A percentile compares a stretch with the other conserved stretches of the same genome.
Conservation (phyloP, 2,329 filamentous ascomycete species). For the Sclerotinia glacialis region DNA sequence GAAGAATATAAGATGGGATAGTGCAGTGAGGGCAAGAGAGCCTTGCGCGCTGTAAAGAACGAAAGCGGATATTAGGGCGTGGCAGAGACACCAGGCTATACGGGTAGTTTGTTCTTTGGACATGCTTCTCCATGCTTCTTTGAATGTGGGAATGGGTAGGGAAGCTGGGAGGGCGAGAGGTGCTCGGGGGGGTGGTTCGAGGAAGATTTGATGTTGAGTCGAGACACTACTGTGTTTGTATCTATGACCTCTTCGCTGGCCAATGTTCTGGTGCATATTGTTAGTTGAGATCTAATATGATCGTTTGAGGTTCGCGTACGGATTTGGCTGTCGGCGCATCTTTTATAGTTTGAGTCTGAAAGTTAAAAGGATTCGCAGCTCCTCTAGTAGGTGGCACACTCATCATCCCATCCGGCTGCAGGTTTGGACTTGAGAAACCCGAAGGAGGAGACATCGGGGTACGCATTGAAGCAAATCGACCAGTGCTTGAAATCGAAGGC, state of each 20-base stretch:
- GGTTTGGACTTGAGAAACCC: conserved; percentile 26
- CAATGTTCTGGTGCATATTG: conserved; percentile 64
- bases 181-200: conserved; percentile 80
- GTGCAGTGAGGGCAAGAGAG: conserved; percentile 83
- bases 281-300: conserved; percentile 9
- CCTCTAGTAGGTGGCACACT: conserved; percentile 33
- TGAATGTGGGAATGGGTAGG: conserved; percentile 83
- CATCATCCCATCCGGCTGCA: conserved; percentile 38
- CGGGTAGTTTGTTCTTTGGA: conserved; percentile 80
- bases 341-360: conserved; percentile 77
- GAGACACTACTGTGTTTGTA: conserved; percentile 98
- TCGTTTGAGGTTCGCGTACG: conserved; percentile 47
- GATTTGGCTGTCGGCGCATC: conserved; percentile 71
- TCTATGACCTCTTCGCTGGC: conserved; percentile 89
- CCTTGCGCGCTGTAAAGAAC: conserved; percentile 84
- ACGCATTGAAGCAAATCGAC: conserved; percentile 40
- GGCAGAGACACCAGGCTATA: conserved; percentile 85
- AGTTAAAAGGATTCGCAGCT: conserved; percentile 79
- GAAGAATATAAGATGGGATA: conserved; percentile 92
- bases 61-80: conserved; percentile 77
- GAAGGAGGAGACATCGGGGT: conserved; percentile 36
- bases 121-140: conserved; percentile 87
- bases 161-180: conserved; percentile 88
- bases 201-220: conserved; percentile 86
- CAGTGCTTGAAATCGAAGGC: conserved; percentile 38